Conservation (phyloP, 371 early-diverging fungal species). For the Massospora cicadina region DNA sequence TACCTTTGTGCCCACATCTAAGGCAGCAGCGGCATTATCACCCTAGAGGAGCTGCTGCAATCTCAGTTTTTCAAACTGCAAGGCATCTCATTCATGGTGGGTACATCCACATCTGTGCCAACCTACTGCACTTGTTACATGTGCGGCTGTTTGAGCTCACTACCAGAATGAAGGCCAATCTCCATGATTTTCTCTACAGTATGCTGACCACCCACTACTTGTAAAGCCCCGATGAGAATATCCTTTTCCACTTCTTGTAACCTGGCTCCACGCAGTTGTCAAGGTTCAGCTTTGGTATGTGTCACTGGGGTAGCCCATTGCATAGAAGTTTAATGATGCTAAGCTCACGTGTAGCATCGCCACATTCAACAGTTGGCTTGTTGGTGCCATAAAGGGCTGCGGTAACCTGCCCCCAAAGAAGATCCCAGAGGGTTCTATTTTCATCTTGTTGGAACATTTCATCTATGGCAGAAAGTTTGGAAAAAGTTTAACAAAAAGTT, state of each 20-base stretch:
- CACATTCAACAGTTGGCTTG: slow-evolving; percentile 84
- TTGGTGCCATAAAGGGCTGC: slow-evolving; percentile 53
- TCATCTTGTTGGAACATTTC: too few relatives aligned
- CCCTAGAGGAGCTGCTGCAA: too few relatives aligned
- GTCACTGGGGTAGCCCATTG: slow-evolving; percentile 93
- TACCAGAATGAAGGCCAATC: slow-evolving; percentile 87
- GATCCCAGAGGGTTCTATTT: slow-evolving; percentile 93
- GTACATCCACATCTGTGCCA: slow-evolving; percentile 90
- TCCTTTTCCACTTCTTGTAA: slow-evolving; percentile 82
- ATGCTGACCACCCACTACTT: slow-evolving; percentile 34
- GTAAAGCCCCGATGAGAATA: slow-evolving; percentile 71
- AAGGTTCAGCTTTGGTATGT: slow-evolving; percentile 90
- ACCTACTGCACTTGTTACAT: slow-evolving; percentile 74
- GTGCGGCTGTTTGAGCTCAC: slow-evolving; percentile 90
- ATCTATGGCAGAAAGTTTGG: too few relatives aligned
- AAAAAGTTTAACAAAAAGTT: too few relatives aligned
- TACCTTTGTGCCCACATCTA: too few relatives aligned
- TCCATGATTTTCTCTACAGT: slow-evolving; percentile 61
- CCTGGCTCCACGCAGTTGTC: slow-evolving; percentile 91
- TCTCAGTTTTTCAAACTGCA: too few relatives aligned
- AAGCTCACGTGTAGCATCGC: slow-evolving; percentile 81
- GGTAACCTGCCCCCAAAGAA: slow-evolving; percentile 81
- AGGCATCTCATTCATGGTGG: slow-evolving; percentile 94
- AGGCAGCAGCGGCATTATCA: too few relatives aligned
- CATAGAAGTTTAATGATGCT: slow-evolving; percentile 94